Conservation (phyloP, 176 grass and related monocot species). For the Rhipidocladum racemiflorum region DNA sequence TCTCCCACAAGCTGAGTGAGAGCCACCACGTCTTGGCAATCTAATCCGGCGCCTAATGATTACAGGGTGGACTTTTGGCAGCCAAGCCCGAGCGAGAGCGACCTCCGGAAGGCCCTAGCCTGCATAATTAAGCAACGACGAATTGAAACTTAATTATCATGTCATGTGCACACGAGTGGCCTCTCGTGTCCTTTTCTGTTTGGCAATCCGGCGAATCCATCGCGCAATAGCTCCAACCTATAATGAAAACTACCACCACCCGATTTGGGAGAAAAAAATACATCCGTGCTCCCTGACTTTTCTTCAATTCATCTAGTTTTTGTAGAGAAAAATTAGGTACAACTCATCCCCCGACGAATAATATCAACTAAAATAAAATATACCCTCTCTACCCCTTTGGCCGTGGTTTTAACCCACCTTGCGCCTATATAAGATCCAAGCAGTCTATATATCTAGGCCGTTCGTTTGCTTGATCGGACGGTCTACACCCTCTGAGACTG, state of each 20-base stretch:
- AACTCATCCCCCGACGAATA: too few relatives aligned
- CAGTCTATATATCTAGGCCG: too few relatives aligned
- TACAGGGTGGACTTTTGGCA: slow-evolving; percentile 42
- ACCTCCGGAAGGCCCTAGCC: slow-evolving; percentile 12
- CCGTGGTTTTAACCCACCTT: too few relatives aligned
- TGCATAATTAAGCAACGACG: slow-evolving; percentile 39
- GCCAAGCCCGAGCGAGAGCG: not conserved
- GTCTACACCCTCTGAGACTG: too few relatives aligned
- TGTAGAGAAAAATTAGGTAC: too few relatives aligned
- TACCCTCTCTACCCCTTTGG: too few relatives aligned
- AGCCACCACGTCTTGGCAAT: not conserved
- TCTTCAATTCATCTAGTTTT: too few relatives aligned
- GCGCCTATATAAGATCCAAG: too few relatives aligned
- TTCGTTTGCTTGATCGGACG: too few relatives aligned
- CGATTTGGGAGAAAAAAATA: too few relatives aligned
- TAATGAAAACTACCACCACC: not conserved
- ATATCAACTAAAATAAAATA: too few relatives aligned
- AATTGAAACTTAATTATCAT: slow-evolving; percentile 36
- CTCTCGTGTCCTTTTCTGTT: slow-evolving; percentile 45
- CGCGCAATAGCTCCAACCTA: not conserved
- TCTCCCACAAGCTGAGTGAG: not conserved
- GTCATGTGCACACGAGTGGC: slow-evolving; percentile 54
- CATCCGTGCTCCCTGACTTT: too few relatives aligned
- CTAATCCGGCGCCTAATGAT: slow-evolving; percentile 49
- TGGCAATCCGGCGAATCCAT: slow-evolving; percentile 13